Percentiles rank a stretch among this genome's conserved stretches.
Conservation (phyloP, 352 stramenopile genomes). For the Phytophthora pisi region DNA sequence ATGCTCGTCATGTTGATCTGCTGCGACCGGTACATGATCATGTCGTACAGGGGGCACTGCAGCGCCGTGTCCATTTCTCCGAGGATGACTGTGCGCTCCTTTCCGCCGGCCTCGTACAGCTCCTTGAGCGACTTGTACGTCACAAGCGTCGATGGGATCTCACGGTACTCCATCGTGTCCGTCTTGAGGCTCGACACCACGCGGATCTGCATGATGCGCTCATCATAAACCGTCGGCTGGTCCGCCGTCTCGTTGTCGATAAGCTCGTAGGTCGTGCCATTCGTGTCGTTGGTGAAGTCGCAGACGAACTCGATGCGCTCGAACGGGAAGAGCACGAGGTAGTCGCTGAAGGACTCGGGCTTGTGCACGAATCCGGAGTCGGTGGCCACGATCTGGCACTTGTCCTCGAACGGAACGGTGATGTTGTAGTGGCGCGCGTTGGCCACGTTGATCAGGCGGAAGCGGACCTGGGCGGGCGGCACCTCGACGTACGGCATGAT, state of each 20-base stretch:
- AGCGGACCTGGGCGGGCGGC: constrained; percentile 65
- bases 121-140: constrained; percentile 62
- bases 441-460: constrained; percentile 64
- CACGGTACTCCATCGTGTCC: constrained; percentile 36
- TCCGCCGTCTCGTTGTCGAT: constrained; percentile 51
- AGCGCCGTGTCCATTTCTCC: constrained; percentile 60
- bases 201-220: constrained; percentile 54
- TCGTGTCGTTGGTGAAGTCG: constrained; percentile 48
- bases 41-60: constrained; percentile 40
- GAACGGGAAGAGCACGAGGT: constrained; percentile 54
- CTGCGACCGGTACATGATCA: constrained; percentile 62
- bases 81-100: constrained; percentile 60
- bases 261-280: constrained; percentile 57
- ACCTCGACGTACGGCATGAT: constrained; percentile 74
- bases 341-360: constrained; percentile 44
- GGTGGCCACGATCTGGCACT: constrained; percentile 65
- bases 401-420: constrained; percentile 65
- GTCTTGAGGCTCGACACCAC: constrained; percentile 49
- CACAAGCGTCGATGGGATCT: constrained; percentile 44
- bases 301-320: constrained; percentile 67
- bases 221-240: constrained; percentile 56
- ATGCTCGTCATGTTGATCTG: constrained; percentile 58
- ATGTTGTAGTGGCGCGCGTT: constrained; percentile 86
- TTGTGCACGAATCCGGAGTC: constrained; percentile 71
- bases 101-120: constrained; percentile 57